Base-by-base conservation (phyloP, 768 basidiomycete species). In the Suillus ampliporus region DNA sequence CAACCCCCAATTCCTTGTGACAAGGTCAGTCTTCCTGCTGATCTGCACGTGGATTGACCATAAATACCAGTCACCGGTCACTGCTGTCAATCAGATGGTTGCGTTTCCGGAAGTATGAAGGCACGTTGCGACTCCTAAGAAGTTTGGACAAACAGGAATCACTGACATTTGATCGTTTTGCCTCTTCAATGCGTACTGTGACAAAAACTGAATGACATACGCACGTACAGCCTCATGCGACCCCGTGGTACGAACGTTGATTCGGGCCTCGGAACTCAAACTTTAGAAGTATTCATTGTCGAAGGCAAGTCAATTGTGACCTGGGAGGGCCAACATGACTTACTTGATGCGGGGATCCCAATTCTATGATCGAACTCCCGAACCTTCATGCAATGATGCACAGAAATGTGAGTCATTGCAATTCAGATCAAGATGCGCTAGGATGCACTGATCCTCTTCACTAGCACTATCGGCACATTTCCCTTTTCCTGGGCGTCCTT, bases 1-100 rank as follows among this genome's bases (percentile, higher is more conserved):
- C 6, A 28, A 28, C 19, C 19, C 19, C 19, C 28, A 28, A 19
- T 11, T 28, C 10, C 26, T 19, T 19, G 48, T 28, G 28, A 28
- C 9, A 50, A 50, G 48, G 48, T 50, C 48, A 19, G 50, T n/a
- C 28, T 51, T 51, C 50, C 26, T 15, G 23, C 28, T 50, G 48
- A 50, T 50, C 28, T 31, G 50, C 28, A 51, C 17, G 31, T 19
- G 28, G 50, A 6, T 31, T 17, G 50, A 31, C 50, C 17, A 31
- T 31, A 8, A 26, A n/a, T 21, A 47, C 21, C 21, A 21, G 8
- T 47, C 46, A 23, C 23, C 13, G 4, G 23, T 47, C 14, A 47
- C 38, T 40, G 38, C 38, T 48, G 47, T 50, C 9, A 2, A 17
- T 28, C 9, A 5, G 48, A 28, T 50, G 26, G 9, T 31, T 19